Percentiles rank a stretch among this genome's conserved stretches.
Evolutionary conservation across 768 basidiomycete genomes (phyloP).

Genomic region (Xanthoconium stramineum): DNA sequence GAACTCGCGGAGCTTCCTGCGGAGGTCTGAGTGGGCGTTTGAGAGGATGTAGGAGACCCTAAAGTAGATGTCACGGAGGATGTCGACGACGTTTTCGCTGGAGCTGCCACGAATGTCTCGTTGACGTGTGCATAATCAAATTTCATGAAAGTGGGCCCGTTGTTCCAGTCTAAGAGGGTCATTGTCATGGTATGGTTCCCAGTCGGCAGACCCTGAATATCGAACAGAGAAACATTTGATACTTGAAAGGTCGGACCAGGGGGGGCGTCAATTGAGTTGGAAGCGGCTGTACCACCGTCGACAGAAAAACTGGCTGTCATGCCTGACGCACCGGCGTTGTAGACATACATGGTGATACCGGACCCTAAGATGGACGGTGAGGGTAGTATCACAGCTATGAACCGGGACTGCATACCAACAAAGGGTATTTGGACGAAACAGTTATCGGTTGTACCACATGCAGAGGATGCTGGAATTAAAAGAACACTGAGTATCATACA

Average conservation of each 20-base stretch:
- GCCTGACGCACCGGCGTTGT: conserved; percentile 17
- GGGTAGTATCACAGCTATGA: neutral
- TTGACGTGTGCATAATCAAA: conserved; percentile 28
- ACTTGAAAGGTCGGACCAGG: conserved; percentile 15
- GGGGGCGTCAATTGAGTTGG: conserved; percentile 4
- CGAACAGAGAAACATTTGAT: conserved; percentile 20
- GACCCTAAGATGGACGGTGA: conserved; percentile 15
- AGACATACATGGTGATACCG: conserved; percentile 28
- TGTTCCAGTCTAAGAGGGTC: conserved; percentile 22
- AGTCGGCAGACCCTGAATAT: conserved; percentile 13
- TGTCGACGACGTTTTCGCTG: neutral
- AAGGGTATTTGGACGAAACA: conserved; percentile 23
- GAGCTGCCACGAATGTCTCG: conserved; percentile 16
- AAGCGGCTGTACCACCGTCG: conserved; percentile 7
- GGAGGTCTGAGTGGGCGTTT: neutral
- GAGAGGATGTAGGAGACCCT: neutral
- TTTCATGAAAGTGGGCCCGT: conserved; percentile 18
- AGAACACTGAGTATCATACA: neutral
- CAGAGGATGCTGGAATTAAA: conserved; percentile 13
- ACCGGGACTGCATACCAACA: conserved; percentile 6
- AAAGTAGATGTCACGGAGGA: neutral
- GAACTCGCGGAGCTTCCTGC: neutral
- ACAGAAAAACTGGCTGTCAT: conserved; percentile 22
- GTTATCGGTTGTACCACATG: conserved; percentile 10
- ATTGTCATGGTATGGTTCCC: conserved; percentile 21